These are phyloP conservation scores for Macrophomina phaseolina DNA, from an alignment of 2,329 filamentous ascomycete species.

Conservation along the genomic window DNA sequence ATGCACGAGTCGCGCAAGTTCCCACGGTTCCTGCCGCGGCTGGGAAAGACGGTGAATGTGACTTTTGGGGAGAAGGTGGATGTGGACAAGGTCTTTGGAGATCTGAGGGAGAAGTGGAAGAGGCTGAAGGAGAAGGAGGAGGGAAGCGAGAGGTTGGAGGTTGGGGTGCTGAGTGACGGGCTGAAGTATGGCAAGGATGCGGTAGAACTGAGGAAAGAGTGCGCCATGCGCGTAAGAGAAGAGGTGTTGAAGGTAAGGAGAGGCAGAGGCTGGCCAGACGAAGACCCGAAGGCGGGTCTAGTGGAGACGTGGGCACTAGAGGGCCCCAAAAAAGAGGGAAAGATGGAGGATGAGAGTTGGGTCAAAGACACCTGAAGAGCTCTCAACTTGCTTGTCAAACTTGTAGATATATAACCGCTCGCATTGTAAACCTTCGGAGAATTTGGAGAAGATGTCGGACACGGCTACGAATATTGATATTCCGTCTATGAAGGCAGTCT, in stretches of 20 bases:
- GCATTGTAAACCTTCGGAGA: background rate
- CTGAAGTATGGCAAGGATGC: constrained; percentile 76
- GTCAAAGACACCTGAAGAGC: constrained; percentile 58
- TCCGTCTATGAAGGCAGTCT: too few relatives aligned
- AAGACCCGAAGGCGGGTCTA: constrained; percentile 73
- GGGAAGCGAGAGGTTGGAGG: constrained; percentile 39
- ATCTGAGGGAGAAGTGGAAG: constrained; percentile 76
- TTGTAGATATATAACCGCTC: constrained; percentile 5
- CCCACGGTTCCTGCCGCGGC: constrained; percentile 80
- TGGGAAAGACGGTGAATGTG: constrained; percentile 72
- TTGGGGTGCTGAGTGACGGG: constrained; percentile 67
- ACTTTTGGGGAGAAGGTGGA: constrained; percentile 82
- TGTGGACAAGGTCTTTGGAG: constrained; percentile 75
- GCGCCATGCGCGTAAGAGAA: constrained; percentile 76
- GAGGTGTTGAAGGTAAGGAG: constrained; percentile 81
- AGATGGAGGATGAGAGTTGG: constrained; percentile 66
- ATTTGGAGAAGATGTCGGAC: background rate
- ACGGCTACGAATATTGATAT: too few relatives aligned
- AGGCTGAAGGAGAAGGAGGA: constrained; percentile 60
- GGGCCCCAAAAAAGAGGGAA: constrained; percentile 59
- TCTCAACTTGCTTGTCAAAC: too few relatives aligned
- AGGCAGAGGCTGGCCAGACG: constrained; percentile 74
- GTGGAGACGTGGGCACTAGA: constrained; percentile 80
- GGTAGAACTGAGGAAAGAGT: constrained; percentile 76
- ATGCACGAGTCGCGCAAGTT: constrained; percentile 85